Evolutionary conservation across 2,329 filamentous ascomycete species (phyloP).

Genomic region (Paraconiothyrium sp.): DNA sequence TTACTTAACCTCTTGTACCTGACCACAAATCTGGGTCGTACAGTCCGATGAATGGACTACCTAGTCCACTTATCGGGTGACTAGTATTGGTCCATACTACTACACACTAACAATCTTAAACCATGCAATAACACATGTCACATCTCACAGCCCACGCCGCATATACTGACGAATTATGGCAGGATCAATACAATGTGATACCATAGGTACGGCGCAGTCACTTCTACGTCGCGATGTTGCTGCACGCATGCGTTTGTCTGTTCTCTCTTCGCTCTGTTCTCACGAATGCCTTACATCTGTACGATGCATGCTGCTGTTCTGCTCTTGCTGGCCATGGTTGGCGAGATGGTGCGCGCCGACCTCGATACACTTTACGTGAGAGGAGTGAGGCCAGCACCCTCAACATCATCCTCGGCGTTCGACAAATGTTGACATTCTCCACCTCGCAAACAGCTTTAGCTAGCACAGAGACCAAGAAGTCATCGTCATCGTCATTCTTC

Average conservation of each 20-base stretch:
- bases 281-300: neutral
- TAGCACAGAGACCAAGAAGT: neutral
- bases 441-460: neutral
- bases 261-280: neutral
- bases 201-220: neutral
- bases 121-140: neutral
- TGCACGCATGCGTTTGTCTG: neutral
- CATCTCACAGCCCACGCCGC: neutral
- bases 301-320: neutral
- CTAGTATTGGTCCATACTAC: neutral
- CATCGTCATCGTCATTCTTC: neutral
- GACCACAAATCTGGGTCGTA: neutral
- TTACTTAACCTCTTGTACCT: neutral
- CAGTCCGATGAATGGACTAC: conserved; percentile 1
- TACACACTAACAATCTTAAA: neutral
- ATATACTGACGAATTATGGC: neutral
- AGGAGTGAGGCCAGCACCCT: neutral
- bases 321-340: neutral
- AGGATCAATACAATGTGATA: neutral
- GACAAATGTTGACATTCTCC: neutral
- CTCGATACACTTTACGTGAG: neutral
- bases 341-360: neutral
- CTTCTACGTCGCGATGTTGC: neutral
- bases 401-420: neutral
- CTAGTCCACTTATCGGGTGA: neutral